A percentile compares a stretch with the other conserved stretches of the same genome.
These are phyloP conservation scores for Dryas integrifolia DNA, from an alignment of 331 rosid genomes.

Conservation along the genomic window DNA sequence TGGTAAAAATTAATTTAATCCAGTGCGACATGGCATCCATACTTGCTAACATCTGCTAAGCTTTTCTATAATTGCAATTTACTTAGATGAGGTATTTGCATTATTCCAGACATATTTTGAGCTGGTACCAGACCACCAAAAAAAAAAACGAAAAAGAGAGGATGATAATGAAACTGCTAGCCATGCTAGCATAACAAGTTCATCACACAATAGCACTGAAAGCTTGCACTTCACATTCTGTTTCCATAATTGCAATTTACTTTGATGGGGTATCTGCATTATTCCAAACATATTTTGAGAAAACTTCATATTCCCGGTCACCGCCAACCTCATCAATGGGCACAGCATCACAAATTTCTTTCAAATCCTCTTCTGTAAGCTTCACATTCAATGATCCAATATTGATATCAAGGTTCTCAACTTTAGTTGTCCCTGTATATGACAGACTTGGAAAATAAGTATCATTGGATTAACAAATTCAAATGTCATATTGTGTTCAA, in stretches of 20 bases:
- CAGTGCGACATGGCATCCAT: no score
- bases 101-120: conserved; percentile 33
- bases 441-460: neutral
- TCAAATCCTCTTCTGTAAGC: conserved; percentile 53
- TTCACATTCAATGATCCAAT: conserved; percentile 50
- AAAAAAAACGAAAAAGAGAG: no score
- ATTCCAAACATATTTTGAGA: conserved; percentile 34
- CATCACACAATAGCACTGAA: no score
- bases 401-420: conserved; percentile 59
- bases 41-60: no score
- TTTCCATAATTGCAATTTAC: conserved; percentile 1
- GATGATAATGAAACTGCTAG: no score
- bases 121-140: no score
- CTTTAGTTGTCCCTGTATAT: conserved; percentile 53
- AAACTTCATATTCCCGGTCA: conserved; percentile 30
- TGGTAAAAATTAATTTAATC: no score
- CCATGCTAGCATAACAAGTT: no score
- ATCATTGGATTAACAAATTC: neutral
- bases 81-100: conserved; percentile 54
- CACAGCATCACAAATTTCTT: conserved; percentile 53
- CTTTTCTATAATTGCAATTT: neutral
- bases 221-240: neutral
- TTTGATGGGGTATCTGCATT: conserved; percentile 55
- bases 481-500: neutral
- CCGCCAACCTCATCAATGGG: conserved; percentile 51